A percentile compares a stretch with the other conserved stretches of the same genome.
phyloP scores from a whole-genome alignment of 208 protist species.

The Balamuthia mandrillaris region DNA sequence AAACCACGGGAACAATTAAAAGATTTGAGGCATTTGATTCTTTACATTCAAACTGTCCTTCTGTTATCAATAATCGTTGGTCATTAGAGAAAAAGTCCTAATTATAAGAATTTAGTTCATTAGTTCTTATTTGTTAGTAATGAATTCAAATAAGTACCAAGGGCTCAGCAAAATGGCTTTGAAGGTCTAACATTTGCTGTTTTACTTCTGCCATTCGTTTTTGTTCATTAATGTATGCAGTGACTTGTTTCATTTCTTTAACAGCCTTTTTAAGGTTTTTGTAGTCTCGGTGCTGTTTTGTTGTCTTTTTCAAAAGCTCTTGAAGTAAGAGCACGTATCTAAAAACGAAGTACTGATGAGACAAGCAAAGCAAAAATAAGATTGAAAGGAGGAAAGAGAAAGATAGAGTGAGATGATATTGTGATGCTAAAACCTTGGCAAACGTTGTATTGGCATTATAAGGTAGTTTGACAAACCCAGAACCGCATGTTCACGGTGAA shows the following conservation, averaged over 20 bases:
- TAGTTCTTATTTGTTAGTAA: no score
- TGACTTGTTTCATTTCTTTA: conserved; percentile 7
- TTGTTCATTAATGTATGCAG: conserved; percentile 7
- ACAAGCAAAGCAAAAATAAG: background rate
- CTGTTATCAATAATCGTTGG: no score
- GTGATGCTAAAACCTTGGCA: background rate
- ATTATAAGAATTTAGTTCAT: no score
- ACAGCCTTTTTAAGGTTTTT: background rate
- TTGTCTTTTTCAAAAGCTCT: background rate
- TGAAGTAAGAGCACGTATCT: conserved; percentile 11
- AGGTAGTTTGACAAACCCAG: background rate
- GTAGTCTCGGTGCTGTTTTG: conserved; percentile 5
- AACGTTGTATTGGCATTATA: background rate
- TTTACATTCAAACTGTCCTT: no score
- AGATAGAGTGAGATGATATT: background rate
- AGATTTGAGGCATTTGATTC: no score
- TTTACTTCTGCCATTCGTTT: no score
- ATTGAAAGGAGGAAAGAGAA: background rate
- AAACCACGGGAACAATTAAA: no score
- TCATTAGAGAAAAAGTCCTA: no score
- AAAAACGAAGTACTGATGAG: background rate
- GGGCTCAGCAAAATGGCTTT: no score
- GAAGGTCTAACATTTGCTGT: no score
- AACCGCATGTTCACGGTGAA: background rate
- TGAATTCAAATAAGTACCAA: no score